Conservation (phyloP, 2,329 filamentous ascomycete genomes). For the Neophaeococcomyces mojaviensis region DNA sequence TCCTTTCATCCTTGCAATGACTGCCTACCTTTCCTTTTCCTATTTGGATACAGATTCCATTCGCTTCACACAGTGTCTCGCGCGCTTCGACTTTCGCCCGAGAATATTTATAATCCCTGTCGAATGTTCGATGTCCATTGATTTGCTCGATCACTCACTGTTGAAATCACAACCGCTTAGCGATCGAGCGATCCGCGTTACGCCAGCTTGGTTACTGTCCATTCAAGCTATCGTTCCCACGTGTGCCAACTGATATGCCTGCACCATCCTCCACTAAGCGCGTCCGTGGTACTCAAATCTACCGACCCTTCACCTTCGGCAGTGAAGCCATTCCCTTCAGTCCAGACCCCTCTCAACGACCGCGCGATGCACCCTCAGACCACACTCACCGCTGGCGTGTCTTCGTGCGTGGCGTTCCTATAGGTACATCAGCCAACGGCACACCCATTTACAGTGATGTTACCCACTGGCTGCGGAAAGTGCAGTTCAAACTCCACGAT, state of each 20-base stretch:
- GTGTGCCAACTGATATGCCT: constrained; percentile 35
- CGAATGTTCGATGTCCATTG: too few relatives aligned
- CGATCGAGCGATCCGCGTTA: too few relatives aligned
- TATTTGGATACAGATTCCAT: too few relatives aligned
- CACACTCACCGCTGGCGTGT: constrained; percentile 97
- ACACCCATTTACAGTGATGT: constrained; percentile 50
- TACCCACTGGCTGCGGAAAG: constrained; percentile 90
- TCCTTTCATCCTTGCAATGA: too few relatives aligned
- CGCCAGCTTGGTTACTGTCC: too few relatives aligned
- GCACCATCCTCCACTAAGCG: constrained; percentile 49
- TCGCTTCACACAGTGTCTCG: too few relatives aligned
- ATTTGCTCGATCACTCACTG: too few relatives aligned
- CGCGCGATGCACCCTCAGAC: constrained; percentile 68
- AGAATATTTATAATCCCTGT: too few relatives aligned
- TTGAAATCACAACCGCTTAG: too few relatives aligned
- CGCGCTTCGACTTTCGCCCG: too few relatives aligned
- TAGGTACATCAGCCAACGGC: constrained; percentile 41
- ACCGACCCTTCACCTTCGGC: constrained; percentile 57
- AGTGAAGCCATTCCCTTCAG: constrained; percentile 74
- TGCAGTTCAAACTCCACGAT: constrained; percentile 97
- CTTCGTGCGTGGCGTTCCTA: constrained; percentile 83
- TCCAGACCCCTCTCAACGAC: constrained; percentile 57
- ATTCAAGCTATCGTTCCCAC: too few relatives aligned
- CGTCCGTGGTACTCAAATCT: constrained; percentile 42
- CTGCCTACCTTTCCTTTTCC: too few relatives aligned